Percentiles rank a stretch among this genome's conserved stretches.
Conservation (phyloP, 108 stramenopile species). For the Pseudonitzschia pungens region DNA sequence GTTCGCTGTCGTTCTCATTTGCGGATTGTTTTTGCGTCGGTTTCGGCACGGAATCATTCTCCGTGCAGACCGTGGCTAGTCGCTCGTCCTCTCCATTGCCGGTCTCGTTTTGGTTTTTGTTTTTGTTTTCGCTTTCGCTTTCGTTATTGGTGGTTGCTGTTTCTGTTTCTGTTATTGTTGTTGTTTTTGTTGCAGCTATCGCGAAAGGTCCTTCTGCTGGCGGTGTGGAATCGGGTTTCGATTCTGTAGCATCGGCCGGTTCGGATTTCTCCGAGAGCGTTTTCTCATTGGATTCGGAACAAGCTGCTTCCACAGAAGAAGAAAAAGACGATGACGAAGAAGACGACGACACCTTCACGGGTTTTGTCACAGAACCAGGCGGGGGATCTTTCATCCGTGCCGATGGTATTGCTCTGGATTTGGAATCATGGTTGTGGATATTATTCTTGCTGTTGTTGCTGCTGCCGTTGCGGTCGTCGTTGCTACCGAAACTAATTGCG, state of each 20-base stretch:
- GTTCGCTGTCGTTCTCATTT: too few species aligned
- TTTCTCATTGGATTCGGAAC: not conserved
- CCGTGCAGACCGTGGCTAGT: too few species aligned
- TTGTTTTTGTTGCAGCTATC: not conserved
- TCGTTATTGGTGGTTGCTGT: not conserved
- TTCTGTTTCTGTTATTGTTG: not conserved
- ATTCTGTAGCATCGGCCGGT: not conserved
- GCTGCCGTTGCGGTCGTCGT: not conserved
- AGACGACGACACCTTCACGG: not conserved
- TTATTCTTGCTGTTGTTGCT: constrained; percentile 17
- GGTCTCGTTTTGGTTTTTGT: not conserved
- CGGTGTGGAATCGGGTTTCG: not conserved
- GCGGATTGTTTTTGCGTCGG: too few species aligned
- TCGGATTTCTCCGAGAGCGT: not conserved
- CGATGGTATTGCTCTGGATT: not conserved
- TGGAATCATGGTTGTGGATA: not conserved
- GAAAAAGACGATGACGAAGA: not conserved
- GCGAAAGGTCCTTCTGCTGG: too few species aligned
- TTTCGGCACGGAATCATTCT: too few species aligned
- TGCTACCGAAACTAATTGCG: not conserved
- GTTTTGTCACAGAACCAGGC: not conserved
- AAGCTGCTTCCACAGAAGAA: not conserved
- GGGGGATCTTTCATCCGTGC: constrained; percentile 6
- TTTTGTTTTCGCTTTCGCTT: not conserved
- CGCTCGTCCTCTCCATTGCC: not conserved